Conservation (phyloP, 768 basidiomycete species). For the Tricholoma matsutake region DNA sequence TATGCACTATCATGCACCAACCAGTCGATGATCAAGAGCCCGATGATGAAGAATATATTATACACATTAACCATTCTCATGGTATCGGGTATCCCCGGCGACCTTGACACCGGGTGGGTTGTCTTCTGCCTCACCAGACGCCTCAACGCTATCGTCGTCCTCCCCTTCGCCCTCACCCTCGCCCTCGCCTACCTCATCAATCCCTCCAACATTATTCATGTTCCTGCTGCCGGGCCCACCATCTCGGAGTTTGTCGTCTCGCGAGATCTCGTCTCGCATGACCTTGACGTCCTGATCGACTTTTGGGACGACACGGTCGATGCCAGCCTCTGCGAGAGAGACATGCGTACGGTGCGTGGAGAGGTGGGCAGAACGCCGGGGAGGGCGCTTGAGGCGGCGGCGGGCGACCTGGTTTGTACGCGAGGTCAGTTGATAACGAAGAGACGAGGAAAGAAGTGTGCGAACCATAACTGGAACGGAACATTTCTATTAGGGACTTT, state of each 20-base stretch:
- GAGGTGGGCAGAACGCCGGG: constrained; percentile 76
- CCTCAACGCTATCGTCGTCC: constrained; percentile 30
- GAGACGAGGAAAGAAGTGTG: constrained; percentile 4
- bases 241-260: constrained; percentile 55
- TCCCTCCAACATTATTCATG: constrained; percentile 13
- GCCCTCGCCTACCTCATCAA: constrained; percentile 23
- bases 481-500: constrained; percentile 55
- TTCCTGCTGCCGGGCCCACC: constrained; percentile 30
- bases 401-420: constrained; percentile 56
- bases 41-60: neutral
- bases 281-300: constrained; percentile 84
- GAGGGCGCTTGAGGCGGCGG: constrained; percentile 83
- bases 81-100: constrained; percentile 16
- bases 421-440: neutral
- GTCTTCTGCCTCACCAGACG: constrained; percentile 11
- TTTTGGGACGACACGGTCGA: constrained; percentile 83
- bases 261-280: constrained; percentile 74
- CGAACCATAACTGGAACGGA: constrained; percentile 90
- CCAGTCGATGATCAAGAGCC: neutral
- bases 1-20: neutral
- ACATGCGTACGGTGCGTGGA: constrained; percentile 79
- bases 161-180: constrained; percentile 28
- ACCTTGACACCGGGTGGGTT: constrained; percentile 29
- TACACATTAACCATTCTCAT: neutral
- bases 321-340: constrained; percentile 82